phyloP scores from a whole-genome alignment of 768 basidiomycete species.

The Basidioascus undulatus region DNA sequence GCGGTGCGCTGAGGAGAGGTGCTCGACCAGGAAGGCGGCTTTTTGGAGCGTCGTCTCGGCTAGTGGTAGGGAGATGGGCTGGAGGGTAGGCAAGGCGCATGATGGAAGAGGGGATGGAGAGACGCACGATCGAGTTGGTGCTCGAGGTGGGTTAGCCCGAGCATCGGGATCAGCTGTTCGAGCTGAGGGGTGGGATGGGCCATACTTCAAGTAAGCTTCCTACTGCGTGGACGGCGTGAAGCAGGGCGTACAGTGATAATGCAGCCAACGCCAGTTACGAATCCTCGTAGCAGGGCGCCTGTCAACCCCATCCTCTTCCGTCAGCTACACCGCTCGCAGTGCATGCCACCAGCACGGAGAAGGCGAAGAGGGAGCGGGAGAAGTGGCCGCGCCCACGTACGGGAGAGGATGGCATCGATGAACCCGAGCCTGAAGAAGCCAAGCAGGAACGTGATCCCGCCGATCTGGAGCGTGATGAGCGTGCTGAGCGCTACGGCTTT shows the following conservation, averaged over 20 bases:
- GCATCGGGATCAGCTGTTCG: conserved; percentile 2
- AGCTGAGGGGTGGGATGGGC: too few species aligned
- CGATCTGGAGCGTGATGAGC: conserved; percentile 5
- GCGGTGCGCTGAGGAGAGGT: conserved; percentile 26
- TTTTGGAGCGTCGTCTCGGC: conserved; percentile 50
- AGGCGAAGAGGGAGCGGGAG: too few species aligned
- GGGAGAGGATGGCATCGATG: conserved; percentile 12
- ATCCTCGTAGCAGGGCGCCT: conserved; percentile 14
- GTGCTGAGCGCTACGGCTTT: too few species aligned
- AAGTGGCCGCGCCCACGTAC: neutral
- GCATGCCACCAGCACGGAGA: neutral
- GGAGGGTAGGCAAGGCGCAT: conserved; percentile 7
- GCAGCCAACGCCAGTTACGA: conserved; percentile 13
- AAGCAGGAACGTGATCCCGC: conserved; percentile 1
- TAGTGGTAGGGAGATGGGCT: conserved; percentile 6
- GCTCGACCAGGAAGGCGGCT: conserved; percentile 40
- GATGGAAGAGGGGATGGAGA: conserved; percentile 8
- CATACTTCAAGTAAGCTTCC: too few species aligned
- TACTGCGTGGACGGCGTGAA: too few species aligned
- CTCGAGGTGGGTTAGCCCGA: conserved; percentile 22
- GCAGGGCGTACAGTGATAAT: too few species aligned
- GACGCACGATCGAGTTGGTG: conserved; percentile 30
- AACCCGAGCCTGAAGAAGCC: conserved; percentile 15
- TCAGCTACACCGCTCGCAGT: too few species aligned
- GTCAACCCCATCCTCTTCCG: too few species aligned